Evolutionary conservation across 1,139 yeast species (phyloP).

Genomic region (Yamadazyma epiphylla): DNA sequence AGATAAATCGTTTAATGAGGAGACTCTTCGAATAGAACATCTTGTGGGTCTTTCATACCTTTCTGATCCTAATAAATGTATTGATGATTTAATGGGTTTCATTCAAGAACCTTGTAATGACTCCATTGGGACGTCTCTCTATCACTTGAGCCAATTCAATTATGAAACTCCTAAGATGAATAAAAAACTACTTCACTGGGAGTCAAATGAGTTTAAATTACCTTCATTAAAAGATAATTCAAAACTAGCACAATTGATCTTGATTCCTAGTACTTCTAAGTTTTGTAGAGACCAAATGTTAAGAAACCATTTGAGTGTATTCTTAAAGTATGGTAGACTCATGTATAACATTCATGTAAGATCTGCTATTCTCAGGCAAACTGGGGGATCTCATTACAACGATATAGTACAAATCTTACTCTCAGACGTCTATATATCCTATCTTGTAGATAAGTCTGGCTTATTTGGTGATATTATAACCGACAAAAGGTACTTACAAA

Average conservation of each 20-base stretch:
- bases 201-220: slow-evolving; percentile 9
- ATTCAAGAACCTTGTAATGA: too few relatives aligned
- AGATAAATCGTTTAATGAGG: too few relatives aligned
- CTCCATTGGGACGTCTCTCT: too few relatives aligned
- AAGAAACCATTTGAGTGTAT: neutral
- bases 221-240: slow-evolving; percentile 10
- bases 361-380: slow-evolving; percentile 3
- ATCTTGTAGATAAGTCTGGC: slow-evolving; percentile 12
- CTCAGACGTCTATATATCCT: neutral
- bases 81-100: too few relatives aligned
- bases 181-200: too few relatives aligned
- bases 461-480: slow-evolving; percentile 7
- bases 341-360: slow-evolving; percentile 7
- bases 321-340: slow-evolving; percentile 5
- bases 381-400: neutral
- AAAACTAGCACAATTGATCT: neutral
- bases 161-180: too few relatives aligned
- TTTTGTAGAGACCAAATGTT: too few relatives aligned
- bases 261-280: neutral
- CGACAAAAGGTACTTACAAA: neutral
- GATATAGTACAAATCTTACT: neutral
- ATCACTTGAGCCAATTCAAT: too few relatives aligned
- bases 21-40: too few relatives aligned
- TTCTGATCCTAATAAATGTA: too few relatives aligned
- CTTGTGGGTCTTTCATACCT: too few relatives aligned